Evolutionary conservation across 306 rosid species (phyloP), one percentile per base, ranked within the genome.

Genomic region (Rubus parviflorus): DNA sequence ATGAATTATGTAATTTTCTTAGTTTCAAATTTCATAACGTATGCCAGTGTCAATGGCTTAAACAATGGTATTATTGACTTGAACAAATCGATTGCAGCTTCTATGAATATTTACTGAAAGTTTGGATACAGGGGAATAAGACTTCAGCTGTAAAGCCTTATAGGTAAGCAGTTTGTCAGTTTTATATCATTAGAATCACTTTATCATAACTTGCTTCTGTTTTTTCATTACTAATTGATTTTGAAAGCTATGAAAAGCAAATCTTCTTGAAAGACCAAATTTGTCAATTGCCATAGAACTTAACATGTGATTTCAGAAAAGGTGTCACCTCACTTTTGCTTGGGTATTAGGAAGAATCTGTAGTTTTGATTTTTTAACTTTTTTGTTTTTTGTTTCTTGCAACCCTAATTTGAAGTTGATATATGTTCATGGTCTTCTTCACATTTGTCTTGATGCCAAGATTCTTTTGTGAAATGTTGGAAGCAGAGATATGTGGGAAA

Each of bases 401-500:
- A 53, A 45, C 15, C 22, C 16, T 19, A 61, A 40, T 77, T 22
- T 41, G 72, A 37, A 38, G 60, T 67, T 51, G 25, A 22, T 64
- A 14, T 25, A 20, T 16, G 46, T 14, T 62, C 51, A 23, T 43
- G 47, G 6, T n/a, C 38, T 35, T 47, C 62, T 25, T 25, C 19
- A 51, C 35, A 43, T 38, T 60, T 71, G 9, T 53, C 68, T 75
- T 82, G 56, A 80, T 69, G 47, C 61, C 25, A 48, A 25, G 40
- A 38, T 51, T 77, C 40, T 72, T 75, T 81, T 57, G 51, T 72
- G 73, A 76, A 81, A 81, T 86, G 56, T 70, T 75, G 72, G 75
- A 84, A 85, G 76, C 91, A 96, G 99, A 84, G 99, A 96, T 81
- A 96, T 96, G 99, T 96, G 99, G 99, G 99, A 96, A 88, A 93